Evolutionary conservation across 2,329 filamentous ascomycete species (phyloP).

Genomic region (Whalleya microplaca): DNA sequence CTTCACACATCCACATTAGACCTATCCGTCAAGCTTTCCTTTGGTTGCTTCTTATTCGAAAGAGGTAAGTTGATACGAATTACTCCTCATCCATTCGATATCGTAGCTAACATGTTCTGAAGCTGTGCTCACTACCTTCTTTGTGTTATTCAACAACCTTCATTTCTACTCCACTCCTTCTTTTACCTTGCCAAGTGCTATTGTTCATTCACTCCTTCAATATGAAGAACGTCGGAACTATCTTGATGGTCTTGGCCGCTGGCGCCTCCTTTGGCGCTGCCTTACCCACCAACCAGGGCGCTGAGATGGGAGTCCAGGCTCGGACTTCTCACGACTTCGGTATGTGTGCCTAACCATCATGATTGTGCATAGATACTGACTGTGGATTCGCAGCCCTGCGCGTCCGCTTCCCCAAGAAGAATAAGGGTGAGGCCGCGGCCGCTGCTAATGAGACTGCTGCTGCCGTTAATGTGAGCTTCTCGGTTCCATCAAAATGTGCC

Average conservation of each 20-base stretch:
- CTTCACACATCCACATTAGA: slow-evolving; percentile 25
- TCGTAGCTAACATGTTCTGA: slow-evolving; percentile 21
- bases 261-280: slow-evolving; percentile 40
- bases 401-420: slow-evolving; percentile 24
- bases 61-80: slow-evolving; percentile 28
- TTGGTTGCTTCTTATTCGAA: slow-evolving; percentile 27
- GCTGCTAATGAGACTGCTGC: neutral
- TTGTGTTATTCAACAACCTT: slow-evolving; percentile 27
- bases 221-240: slow-evolving; percentile 46
- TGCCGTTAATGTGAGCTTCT: slow-evolving; percentile 3
- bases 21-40: slow-evolving; percentile 22
- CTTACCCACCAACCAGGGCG: slow-evolving; percentile 25
- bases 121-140: slow-evolving; percentile 35
- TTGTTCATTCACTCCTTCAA: slow-evolving; percentile 32
- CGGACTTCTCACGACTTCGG: slow-evolving; percentile 18
- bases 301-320: slow-evolving; percentile 6
- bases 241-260: slow-evolving; percentile 42
- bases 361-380: slow-evolving; percentile 5
- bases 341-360: neutral
- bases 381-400: slow-evolving; percentile 21
- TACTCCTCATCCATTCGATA: neutral
- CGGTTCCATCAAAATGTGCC: neutral
- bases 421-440: slow-evolving; percentile 2
- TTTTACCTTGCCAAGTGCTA: slow-evolving; percentile 13
- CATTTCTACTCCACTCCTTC: slow-evolving; percentile 23